These are phyloP conservation scores for Linderina pennispora DNA, from an alignment of 192 early-diverging fungal genomes.

Conservation along the genomic window DNA sequence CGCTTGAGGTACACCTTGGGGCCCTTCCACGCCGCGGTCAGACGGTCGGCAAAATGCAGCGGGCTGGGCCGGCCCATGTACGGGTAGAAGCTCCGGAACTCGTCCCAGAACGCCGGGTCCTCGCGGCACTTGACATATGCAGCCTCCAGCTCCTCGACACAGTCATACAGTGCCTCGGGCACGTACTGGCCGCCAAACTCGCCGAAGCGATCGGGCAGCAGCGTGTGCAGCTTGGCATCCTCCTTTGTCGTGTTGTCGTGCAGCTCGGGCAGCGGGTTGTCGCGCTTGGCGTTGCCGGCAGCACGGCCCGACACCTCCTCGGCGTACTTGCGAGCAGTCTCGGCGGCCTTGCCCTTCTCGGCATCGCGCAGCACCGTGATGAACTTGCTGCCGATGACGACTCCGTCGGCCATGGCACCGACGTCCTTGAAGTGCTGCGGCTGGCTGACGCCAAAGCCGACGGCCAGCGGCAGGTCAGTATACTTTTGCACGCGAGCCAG, in stretches of 20 bases:
- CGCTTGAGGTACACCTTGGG: slow-evolving; percentile 97
- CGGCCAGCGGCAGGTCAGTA: slow-evolving; percentile 82
- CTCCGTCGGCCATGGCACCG: slow-evolving; percentile 85
- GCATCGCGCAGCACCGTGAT: slow-evolving; percentile 72
- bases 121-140: slow-evolving; percentile 75
- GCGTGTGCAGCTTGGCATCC: slow-evolving; percentile 33
- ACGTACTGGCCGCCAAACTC: slow-evolving; percentile 97
- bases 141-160: slow-evolving; percentile 81
- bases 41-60: slow-evolving; percentile 79
- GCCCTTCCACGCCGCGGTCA: slow-evolving; percentile 72
- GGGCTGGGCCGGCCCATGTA: slow-evolving; percentile 91
- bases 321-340: slow-evolving; percentile 48
- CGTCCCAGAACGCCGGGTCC: slow-evolving; percentile 90
- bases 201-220: slow-evolving; percentile 78
- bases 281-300: slow-evolving; percentile 12
- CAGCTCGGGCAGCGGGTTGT: slow-evolving; percentile 17
- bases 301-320: slow-evolving; percentile 48
- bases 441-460: slow-evolving; percentile 94
- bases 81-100: slow-evolving; percentile 83
- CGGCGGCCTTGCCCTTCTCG: slow-evolving; percentile 32
- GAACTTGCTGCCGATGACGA: slow-evolving; percentile 92
- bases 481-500: slow-evolving; percentile 73
- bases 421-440: slow-evolving; percentile 83
- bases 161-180: slow-evolving; percentile 95
- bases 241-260: slow-evolving; percentile 7